phyloP scores from a whole-genome alignment of 2,329 filamentous ascomycete species.

The Albifimbria verrucaria region DNA sequence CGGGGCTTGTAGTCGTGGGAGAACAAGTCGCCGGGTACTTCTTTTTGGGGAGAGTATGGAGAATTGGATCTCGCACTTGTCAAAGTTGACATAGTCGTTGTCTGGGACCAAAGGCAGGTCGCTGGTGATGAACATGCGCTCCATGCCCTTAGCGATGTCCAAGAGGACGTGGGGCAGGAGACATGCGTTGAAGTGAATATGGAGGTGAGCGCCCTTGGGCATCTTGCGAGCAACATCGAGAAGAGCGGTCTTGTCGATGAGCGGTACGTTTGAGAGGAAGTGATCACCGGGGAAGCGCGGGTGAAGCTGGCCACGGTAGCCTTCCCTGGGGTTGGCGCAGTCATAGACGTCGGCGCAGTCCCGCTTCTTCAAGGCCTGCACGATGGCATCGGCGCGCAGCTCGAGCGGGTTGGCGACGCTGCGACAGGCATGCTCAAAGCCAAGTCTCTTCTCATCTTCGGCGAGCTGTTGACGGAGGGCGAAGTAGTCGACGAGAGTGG shows the following conservation, averaged over 20 bases:
- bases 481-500: slow-evolving; percentile 24
- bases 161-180: slow-evolving; percentile 59
- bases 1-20: slow-evolving; percentile 41
- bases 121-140: slow-evolving; percentile 69
- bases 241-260: slow-evolving; percentile 55
- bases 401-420: slow-evolving; percentile 30
- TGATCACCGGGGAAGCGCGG: slow-evolving; percentile 49
- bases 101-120: slow-evolving; percentile 39
- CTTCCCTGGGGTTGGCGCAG: slow-evolving; percentile 24
- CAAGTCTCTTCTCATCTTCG: slow-evolving; percentile 29
- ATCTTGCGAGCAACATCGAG: slow-evolving; percentile 54
- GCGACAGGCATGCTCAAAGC: slow-evolving; percentile 38
- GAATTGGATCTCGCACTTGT: slow-evolving; percentile 60
- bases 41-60: slow-evolving; percentile 40
- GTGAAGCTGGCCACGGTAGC: slow-evolving; percentile 42
- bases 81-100: slow-evolving; percentile 40
- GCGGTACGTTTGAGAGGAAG: slow-evolving; percentile 52
- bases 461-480: slow-evolving; percentile 24
- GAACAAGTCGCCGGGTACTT: slow-evolving; percentile 46
- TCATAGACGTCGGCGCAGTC: slow-evolving; percentile 37
- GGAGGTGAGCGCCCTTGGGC: slow-evolving; percentile 71
- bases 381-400: slow-evolving; percentile 32
- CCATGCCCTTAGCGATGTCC: slow-evolving; percentile 48
- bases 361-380: slow-evolving; percentile 31
- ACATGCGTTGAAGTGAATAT: slow-evolving; percentile 78